Conservation (phyloP, 225 moss, liverwort and hornwort genomes). For the Polytrichum formosum region DNA sequence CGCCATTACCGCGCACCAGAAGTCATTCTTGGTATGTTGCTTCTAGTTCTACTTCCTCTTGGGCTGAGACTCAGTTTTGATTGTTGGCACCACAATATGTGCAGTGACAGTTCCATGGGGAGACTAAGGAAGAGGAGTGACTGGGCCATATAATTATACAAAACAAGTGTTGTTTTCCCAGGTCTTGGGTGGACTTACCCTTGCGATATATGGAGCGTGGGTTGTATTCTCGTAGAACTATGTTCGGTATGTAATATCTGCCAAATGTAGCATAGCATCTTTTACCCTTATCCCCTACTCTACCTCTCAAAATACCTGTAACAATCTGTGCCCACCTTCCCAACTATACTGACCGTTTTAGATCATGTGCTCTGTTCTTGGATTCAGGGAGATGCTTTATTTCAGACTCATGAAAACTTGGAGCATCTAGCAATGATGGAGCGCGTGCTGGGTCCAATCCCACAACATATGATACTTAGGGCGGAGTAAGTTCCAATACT, state of each 20-base stretch:
- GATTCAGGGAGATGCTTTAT: conserved; percentile 85
- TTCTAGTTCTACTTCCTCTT: background rate
- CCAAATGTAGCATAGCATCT: background rate
- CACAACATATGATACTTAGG: conserved; percentile 85
- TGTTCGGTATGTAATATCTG: conserved; percentile 80
- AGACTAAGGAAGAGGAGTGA: background rate
- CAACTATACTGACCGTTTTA: too few species aligned
- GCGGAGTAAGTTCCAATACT: conserved; percentile 64
- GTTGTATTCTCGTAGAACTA: conserved; percentile 97
- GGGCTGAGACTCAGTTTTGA: background rate
- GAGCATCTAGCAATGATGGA: conserved; percentile 99
- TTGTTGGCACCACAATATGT: too few species aligned
- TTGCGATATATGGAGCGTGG: conserved; percentile 98
- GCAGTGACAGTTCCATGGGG: too few species aligned
- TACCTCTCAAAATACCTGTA: background rate
- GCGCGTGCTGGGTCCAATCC: conserved; percentile 87
- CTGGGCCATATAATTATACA: conserved; percentile 20
- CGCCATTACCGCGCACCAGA: conserved; percentile 96
- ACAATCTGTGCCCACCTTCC: background rate
- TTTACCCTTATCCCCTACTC: background rate
- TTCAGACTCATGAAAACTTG: conserved; percentile 97
- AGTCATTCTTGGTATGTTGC: conserved; percentile 76
- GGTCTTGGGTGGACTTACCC: conserved; percentile 99
- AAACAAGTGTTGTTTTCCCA: conserved; percentile 57
- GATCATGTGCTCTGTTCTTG: background rate